A percentile compares a stretch with the other conserved stretches of the same genome.
Conservation (phyloP, 257 asterid genomes). For the Solanum pinnatisectum region DNA sequence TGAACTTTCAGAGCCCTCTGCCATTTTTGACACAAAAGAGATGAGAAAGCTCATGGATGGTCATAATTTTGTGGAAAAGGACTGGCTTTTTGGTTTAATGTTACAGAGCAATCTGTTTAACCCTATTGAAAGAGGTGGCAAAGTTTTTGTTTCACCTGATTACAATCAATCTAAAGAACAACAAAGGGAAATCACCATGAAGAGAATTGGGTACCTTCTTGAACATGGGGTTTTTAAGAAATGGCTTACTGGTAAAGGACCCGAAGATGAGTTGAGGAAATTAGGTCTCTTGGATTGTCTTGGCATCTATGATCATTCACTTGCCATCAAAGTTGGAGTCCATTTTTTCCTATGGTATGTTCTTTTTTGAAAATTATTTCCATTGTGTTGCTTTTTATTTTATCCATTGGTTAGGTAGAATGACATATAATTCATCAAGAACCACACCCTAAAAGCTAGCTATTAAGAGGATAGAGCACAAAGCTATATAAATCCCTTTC, state of each 20-base stretch:
- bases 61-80: constrained; percentile 71
- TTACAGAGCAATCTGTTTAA: constrained; percentile 69
- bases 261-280: constrained; percentile 76
- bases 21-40: constrained; percentile 40
- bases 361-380: background rate
- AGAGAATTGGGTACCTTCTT: constrained; percentile 60
- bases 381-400: background rate
- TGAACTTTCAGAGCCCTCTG: constrained; percentile 41
- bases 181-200: constrained; percentile 96
- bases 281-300: constrained; percentile 72
- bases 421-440: too few species aligned
- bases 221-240: constrained; percentile 75
- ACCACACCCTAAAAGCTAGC: background rate
- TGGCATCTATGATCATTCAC: constrained; percentile 78
- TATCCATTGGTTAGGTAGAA: background rate
- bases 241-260: constrained; percentile 74
- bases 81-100: constrained; percentile 75
- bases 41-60: constrained; percentile 82
- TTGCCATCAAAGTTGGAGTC: constrained; percentile 76
- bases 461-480: background rate
- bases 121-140: constrained; percentile 63
- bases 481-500: background rate
- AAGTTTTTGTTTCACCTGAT: constrained; percentile 65
- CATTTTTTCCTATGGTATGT: constrained; percentile 80
- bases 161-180: constrained; percentile 93